phyloP scores from a whole-genome alignment of 2,329 filamentous ascomycete species.

The Alternaria novae-zelandiae region DNA sequence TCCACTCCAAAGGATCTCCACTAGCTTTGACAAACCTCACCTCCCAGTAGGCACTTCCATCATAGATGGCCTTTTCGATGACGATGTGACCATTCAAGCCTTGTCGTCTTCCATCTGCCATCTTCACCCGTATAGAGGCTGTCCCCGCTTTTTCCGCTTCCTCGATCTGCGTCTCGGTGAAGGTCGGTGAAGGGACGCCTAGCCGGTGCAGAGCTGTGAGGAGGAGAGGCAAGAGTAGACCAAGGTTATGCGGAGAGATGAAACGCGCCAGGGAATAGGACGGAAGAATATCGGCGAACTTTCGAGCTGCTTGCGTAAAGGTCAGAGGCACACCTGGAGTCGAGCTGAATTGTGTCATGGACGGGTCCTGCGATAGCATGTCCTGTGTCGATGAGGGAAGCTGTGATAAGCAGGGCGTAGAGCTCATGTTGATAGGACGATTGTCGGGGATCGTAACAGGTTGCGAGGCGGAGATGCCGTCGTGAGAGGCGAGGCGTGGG shows the following conservation, averaged over 20 bases:
- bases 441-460: slow-evolving; percentile 36
- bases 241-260: slow-evolving; percentile 79
- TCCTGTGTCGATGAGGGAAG: slow-evolving; percentile 54
- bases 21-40: slow-evolving; percentile 93
- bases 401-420: slow-evolving; percentile 33
- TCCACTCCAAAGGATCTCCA: slow-evolving; percentile 95
- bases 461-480: slow-evolving; percentile 45
- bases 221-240: slow-evolving; percentile 79
- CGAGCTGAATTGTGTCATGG: slow-evolving; percentile 81
- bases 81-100: slow-evolving; percentile 76
- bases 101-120: slow-evolving; percentile 74
- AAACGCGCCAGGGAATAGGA: slow-evolving; percentile 88
- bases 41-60: slow-evolving; percentile 70
- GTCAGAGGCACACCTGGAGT: slow-evolving; percentile 79
- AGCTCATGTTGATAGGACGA: slow-evolving; percentile 16
- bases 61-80: slow-evolving; percentile 72
- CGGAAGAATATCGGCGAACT: slow-evolving; percentile 90
- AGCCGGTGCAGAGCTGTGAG: slow-evolving; percentile 82
- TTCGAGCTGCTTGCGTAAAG: slow-evolving; percentile 85
- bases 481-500: slow-evolving; percentile 52
- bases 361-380: slow-evolving; percentile 82
- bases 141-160: slow-evolving; percentile 56
- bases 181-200: slow-evolving; percentile 72
- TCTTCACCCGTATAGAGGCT: slow-evolving; percentile 73
- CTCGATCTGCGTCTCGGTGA: slow-evolving; percentile 36